Base-by-base conservation (phyloP, 2,329 filamentous ascomycete species). In the Lasiodiplodia gonubiensis region DNA sequence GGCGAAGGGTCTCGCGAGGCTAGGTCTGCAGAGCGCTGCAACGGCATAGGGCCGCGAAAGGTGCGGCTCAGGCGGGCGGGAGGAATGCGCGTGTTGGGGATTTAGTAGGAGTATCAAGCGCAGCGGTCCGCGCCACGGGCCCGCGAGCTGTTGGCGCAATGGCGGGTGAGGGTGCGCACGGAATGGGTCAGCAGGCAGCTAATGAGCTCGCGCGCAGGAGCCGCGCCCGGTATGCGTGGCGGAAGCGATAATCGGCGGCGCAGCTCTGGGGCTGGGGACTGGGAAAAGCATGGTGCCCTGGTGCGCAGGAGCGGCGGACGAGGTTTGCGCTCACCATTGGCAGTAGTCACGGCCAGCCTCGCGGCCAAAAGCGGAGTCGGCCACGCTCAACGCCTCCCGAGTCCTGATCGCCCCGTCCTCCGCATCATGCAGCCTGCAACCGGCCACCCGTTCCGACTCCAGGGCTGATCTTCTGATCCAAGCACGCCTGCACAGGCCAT, bases 401-500 rank as follows among this genome's bases (percentile, higher is more conserved):
- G 39, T 25, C 57, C 39, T 37, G 59, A 63, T 63, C 59, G 59
- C 59, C 59, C 59, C 42, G 59, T 63, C 59, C 59, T 63, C 59
- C 59, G 35, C 59, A 63, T 25, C 53, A 27, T 55, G 53, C 53
- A 55, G 55, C 39, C 57, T 49, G 59, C 59, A 51, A 35, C 27
- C 46, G 27, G 46, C 25, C 30, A 23, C 57, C 57, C 55, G 39
- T 37, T n/a, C 59, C 57, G 57, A 37, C 30, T 63, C 59, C 59
- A 51, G 42, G 59, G 59, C 59, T 63, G 59, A 63, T 63, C 59
- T n/a, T 49, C 42, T 35, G 59, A 63, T 63, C 59, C n/a, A 63
- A 59, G 37, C 55, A 42, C 54, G 21, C 54, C 55, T 35, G 59
- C 59, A 63, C 59, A 35, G 59, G 30, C 59, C 59, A 63, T 25